A percentile compares a stretch with the other conserved stretches of the same genome.
These are phyloP conservation scores for Phytophthora fragariae DNA, from an alignment of 352 stramenopile species.

Conservation along the genomic window DNA sequence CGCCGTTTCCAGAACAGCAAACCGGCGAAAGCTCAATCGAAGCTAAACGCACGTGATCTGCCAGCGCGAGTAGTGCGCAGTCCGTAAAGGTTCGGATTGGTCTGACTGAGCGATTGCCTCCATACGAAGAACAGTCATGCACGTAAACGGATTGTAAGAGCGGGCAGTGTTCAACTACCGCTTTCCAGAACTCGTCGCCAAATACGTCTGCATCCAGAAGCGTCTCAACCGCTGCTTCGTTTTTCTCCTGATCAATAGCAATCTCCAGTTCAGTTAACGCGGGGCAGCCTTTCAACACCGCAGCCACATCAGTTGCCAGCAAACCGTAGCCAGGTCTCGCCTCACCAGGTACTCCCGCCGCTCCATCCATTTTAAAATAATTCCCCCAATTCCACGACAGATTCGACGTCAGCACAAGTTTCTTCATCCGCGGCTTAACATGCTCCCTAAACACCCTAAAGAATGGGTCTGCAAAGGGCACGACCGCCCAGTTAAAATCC, in stretches of 20 bases:
- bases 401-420: conserved; percentile 45
- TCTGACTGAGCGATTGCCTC: conserved; percentile 35
- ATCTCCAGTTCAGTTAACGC: conserved; percentile 45
- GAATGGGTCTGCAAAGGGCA: conserved; percentile 50
- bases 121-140: conserved; percentile 34
- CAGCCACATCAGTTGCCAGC: conserved; percentile 37
- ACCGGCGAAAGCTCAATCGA: conserved; percentile 41
- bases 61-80: conserved; percentile 35
- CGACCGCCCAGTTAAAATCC: conserved; percentile 50
- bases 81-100: conserved; percentile 50
- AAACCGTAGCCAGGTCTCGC: conserved; percentile 30
- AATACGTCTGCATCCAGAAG: conserved; percentile 45
- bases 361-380: conserved; percentile 40
- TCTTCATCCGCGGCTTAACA: conserved; percentile 46
- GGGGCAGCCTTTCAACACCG: conserved; percentile 46
- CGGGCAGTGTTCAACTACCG: conserved; percentile 30
- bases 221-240: conserved; percentile 21
- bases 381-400: conserved; percentile 47
- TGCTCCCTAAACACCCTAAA: conserved; percentile 52
- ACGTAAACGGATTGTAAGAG: conserved; percentile 40
- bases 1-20: conserved; percentile 43
- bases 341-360: background rate
- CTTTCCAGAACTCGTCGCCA: conserved; percentile 49
- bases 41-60: conserved; percentile 36
- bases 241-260: conserved; percentile 46